Base-by-base conservation (phyloP, 2,329 filamentous ascomycete genomes). In the Aaosphaeria pasadenensis region DNA sequence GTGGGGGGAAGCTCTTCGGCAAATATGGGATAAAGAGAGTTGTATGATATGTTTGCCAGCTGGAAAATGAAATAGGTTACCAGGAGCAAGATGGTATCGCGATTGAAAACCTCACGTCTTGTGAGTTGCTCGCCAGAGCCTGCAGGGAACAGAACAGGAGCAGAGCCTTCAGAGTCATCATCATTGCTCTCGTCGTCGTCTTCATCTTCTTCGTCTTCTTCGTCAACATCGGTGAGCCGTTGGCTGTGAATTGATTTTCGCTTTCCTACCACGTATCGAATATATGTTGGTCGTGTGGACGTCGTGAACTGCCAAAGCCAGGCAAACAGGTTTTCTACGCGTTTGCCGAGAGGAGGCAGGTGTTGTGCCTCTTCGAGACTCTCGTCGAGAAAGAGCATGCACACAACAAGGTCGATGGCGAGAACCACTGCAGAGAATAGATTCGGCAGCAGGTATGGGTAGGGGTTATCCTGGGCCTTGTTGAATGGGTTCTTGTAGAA, bases 11-110 rank as follows among this genome's bases (percentile, higher is more conserved):
- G 71, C 0, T 87, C 84, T 46, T 91, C 85, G 1, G 87, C 89
- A 60, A 97, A 99, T 46, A 97, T 92, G 1, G 94, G 94, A 61
- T 95, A 99, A 0, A 99, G 77, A 13, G 89, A 92, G 71, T 96
- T 96, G 79, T 91, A 99, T 4, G 90, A 91, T 56, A 96, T 90
- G 69, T 97, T 97, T 51, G 88, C 86, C 5, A 99, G 79, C 62
- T 96, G 91, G 65, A 97, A 99, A 43, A 97, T 86, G 39, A 96
- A 82, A 63, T 96, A 97, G 0, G 91, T 95, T 45, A 83, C 68
- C 5, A 99, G 80, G 0, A 99, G 80, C 3, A 95, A 75, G 9
- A 96, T 68, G 0, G 91, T 96, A 50, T 94, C 91, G 48, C 85
- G 80, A 61, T 89, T 95, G 44, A 92, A 78, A 1, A 96, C 72